These are phyloP conservation scores for Bremia lactucae DNA, from an alignment of 352 stramenopile genomes.

Conservation along the genomic window DNA sequence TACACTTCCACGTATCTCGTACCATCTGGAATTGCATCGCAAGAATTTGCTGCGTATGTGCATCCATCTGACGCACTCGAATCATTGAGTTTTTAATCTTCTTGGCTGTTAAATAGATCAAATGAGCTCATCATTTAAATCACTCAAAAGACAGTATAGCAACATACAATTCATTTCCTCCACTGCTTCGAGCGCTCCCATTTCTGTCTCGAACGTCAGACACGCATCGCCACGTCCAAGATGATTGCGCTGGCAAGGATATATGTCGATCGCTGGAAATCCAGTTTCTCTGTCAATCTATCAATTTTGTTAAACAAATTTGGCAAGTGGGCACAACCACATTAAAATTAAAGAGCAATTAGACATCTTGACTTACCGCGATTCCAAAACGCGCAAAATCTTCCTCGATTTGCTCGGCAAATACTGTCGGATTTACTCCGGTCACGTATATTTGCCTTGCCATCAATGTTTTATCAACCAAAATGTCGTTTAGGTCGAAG, in stretches of 20 bases:
- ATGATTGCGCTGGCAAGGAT: conserved; percentile 37
- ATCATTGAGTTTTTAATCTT: conserved; percentile 54
- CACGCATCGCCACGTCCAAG: conserved; percentile 41
- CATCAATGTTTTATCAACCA: conserved; percentile 28
- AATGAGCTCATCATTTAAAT: not conserved
- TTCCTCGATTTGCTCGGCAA: conserved; percentile 36
- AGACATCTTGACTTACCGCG: conserved; percentile 29
- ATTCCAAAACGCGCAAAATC: conserved; percentile 48
- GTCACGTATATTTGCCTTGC: conserved; percentile 45
- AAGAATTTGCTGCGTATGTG: conserved; percentile 32
- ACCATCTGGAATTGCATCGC: conserved; percentile 29
- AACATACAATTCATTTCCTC: conserved; percentile 45
- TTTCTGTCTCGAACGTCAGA: conserved; percentile 31
- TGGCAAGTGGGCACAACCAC: too few relatives aligned
- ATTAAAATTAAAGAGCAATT: too few relatives aligned
- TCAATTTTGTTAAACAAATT: too few relatives aligned
- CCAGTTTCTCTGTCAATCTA: conserved; percentile 37
- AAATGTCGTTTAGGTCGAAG: conserved; percentile 29
- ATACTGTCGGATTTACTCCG: conserved; percentile 34
- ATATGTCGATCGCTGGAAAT: conserved; percentile 43
- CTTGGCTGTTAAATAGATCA: conserved; percentile 22
- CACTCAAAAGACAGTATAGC: not conserved
- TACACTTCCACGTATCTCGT: conserved; percentile 48
- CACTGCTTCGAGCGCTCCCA: conserved; percentile 29
- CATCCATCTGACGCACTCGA: conserved; percentile 33